These are phyloP conservation scores for Phialophora verrucosa DNA, from an alignment of 2,329 filamentous ascomycete species.

Conservation along the genomic window DNA sequence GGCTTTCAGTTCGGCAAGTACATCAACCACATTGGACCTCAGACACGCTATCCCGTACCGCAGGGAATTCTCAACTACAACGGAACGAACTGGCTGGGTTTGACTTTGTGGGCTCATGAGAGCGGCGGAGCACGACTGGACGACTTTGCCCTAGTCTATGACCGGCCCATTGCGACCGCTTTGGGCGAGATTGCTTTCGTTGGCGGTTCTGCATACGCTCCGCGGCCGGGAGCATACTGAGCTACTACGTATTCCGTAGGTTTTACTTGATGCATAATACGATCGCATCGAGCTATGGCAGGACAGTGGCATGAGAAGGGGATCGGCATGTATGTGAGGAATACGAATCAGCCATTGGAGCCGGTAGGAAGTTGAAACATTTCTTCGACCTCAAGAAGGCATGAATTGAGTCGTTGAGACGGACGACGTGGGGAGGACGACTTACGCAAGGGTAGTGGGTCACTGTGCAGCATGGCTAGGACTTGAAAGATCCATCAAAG, in stretches of 20 bases:
- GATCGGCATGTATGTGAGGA: neutral
- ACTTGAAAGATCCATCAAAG: neutral
- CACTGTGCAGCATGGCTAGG: neutral
- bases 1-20: slow-evolving; percentile 76
- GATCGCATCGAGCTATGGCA: neutral
- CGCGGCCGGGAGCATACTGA: slow-evolving; percentile 2
- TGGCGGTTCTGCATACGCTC: slow-evolving; percentile 1
- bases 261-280: neutral
- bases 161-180: neutral
- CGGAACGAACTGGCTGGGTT: slow-evolving; percentile 70
- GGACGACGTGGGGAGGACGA: neutral
- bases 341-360: neutral
- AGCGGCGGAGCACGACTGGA: slow-evolving; percentile 64
- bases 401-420: neutral
- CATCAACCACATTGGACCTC: slow-evolving; percentile 74
- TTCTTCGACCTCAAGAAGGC: neutral
- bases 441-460: neutral
- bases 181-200: neutral
- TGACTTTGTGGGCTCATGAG: slow-evolving; percentile 68
- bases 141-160: slow-evolving; percentile 54
- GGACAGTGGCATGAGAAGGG: neutral
- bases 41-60: slow-evolving; percentile 73
- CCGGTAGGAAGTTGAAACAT: neutral
- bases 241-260: neutral
- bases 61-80: slow-evolving; percentile 74